Evolutionary conservation across 805 yeast species (phyloP).

Genomic region (Cyberlindnera euphorbiiphila): DNA sequence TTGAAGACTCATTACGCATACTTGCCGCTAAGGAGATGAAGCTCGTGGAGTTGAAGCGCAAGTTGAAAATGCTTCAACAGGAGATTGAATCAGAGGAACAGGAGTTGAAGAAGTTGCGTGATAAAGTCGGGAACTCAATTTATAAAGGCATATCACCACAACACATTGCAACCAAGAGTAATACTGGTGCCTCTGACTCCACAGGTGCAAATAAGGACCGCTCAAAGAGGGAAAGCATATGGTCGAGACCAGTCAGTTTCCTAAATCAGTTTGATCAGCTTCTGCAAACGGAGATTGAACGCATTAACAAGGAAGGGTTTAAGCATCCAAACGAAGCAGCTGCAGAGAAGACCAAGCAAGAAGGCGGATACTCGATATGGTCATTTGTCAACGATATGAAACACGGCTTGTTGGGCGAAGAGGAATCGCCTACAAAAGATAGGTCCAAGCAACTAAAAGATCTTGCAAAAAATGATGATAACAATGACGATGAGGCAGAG

Average conservation of each 20-base stretch:
- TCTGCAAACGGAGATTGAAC: constrained; percentile 63
- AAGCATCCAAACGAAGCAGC: constrained; percentile 10
- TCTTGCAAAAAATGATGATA: constrained; percentile 5
- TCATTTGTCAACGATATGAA: constrained; percentile 48
- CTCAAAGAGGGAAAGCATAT: constrained; percentile 29
- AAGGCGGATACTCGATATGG: constrained; percentile 41
- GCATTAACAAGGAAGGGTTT: constrained; percentile 30
- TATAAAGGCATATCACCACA: constrained; percentile 24
- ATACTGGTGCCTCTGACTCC: constrained; percentile 1
- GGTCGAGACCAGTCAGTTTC: constrained; percentile 55
- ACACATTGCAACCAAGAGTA: constrained; percentile 4
- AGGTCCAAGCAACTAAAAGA: constrained; percentile 1
- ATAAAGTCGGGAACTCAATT: constrained; percentile 31
- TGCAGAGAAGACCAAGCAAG: constrained; percentile 6
- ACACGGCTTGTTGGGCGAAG: constrained; percentile 36
- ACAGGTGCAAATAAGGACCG: constrained; percentile 1
- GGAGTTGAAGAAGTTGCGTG: constrained; percentile 32
- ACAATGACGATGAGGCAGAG: constrained; percentile 12
- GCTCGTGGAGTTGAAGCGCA: constrained; percentile 56
- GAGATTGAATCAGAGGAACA: constrained; percentile 38
- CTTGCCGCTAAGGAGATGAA: constrained; percentile 69
- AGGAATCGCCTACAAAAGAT: constrained; percentile 19
- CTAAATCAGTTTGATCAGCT: constrained; percentile 66
- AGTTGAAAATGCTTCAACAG: constrained; percentile 43
- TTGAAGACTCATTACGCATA: constrained; percentile 53